Evolutionary conservation across 2,329 filamentous ascomycete genomes (phyloP).

Genomic region (Hymenoscyphus scutula): DNA sequence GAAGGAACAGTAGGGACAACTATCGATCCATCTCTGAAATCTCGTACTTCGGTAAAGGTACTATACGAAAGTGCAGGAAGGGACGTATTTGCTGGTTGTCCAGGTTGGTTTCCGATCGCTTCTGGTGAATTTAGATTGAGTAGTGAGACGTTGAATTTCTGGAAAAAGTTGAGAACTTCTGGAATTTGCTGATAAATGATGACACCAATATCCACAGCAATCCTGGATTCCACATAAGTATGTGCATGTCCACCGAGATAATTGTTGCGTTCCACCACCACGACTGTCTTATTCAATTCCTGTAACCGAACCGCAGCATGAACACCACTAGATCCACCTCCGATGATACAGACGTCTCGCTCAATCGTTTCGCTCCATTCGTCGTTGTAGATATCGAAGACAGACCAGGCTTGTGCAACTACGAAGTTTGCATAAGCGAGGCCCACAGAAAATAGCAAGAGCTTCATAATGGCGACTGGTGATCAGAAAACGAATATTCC

Average conservation of each 20-base stretch:
- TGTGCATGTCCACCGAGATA: slow-evolving; percentile 5
- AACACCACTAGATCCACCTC: neutral
- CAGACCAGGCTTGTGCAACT: neutral
- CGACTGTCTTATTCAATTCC: slow-evolving; percentile 4
- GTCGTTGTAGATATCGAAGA: neutral
- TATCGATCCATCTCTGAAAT: neutral
- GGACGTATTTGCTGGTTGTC: neutral
- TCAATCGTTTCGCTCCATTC: neutral
- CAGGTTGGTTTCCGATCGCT: neutral
- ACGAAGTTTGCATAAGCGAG: neutral
- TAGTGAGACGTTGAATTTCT: neutral
- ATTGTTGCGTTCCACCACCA: slow-evolving; percentile 8
- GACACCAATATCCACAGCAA: neutral
- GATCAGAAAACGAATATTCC: too few species aligned
- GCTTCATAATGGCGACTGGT: neutral
- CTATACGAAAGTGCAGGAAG: neutral
- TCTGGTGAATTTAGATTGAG: neutral
- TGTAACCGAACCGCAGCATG: neutral
- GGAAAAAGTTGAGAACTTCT: neutral
- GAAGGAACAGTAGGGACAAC: neutral
- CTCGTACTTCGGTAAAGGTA: neutral
- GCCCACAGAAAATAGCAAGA: neutral
- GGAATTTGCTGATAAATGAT: neutral
- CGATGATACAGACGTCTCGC: neutral
- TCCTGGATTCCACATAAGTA: neutral